These are phyloP conservation scores for Leishmania braziliensis DNA, from an alignment of 208 protist genomes.

Conservation along the genomic window DNA sequence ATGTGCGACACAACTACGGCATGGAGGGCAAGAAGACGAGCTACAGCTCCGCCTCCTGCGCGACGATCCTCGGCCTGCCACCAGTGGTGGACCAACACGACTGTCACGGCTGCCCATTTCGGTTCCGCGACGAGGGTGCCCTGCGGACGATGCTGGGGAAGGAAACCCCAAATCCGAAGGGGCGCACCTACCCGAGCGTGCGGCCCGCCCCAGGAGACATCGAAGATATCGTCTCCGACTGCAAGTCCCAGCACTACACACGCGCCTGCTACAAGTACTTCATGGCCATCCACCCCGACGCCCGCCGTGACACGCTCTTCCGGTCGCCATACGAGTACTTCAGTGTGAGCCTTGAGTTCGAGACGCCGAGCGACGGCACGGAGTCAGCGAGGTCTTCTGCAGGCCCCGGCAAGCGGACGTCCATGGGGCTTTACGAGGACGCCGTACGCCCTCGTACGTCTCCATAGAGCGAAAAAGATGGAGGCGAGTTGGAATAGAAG, in stretches of 20 bases:
- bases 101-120: constrained; percentile 93
- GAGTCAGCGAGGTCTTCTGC: constrained; percentile 20
- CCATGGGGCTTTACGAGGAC: constrained; percentile 46
- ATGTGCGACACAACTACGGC: constrained; percentile 91
- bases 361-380: constrained; percentile 15
- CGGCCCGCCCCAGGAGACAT: constrained; percentile 65
- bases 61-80: constrained; percentile 80
- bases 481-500: constrained; percentile 1
- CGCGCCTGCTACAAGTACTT: constrained; percentile 93
- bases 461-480: neutral
- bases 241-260: constrained; percentile 88
- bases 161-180: constrained; percentile 63
- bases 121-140: constrained; percentile 71
- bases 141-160: constrained; percentile 58
- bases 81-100: constrained; percentile 77
- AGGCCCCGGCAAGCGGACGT: constrained; percentile 29
- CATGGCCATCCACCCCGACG: constrained; percentile 82
- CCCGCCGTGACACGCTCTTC: constrained; percentile 84
- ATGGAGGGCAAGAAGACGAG: constrained; percentile 92
- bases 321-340: constrained; percentile 90
- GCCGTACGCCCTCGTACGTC: constrained; percentile 41
- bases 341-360: constrained; percentile 59
- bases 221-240: constrained; percentile 88
- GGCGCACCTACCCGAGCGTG: constrained; percentile 45
- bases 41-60: constrained; percentile 86